These are phyloP conservation scores for Mycena rebaudengoi DNA, from an alignment of 768 basidiomycete genomes.

Conservation along the genomic window DNA sequence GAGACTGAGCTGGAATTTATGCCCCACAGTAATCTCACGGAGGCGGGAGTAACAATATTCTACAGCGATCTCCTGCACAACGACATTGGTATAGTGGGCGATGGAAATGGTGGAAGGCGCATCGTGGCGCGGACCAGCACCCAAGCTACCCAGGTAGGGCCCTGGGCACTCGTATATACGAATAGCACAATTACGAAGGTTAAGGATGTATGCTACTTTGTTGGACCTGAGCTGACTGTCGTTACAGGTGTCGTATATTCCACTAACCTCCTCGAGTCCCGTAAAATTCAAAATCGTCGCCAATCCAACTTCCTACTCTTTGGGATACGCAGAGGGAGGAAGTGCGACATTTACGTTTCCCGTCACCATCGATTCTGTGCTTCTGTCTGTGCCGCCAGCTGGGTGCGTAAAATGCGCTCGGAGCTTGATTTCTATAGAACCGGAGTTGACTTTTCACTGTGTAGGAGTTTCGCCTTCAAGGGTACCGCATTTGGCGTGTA, in stretches of 20 bases:
- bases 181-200: constrained; percentile 34
- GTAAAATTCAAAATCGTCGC: constrained; percentile 42
- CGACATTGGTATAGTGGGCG: constrained; percentile 44
- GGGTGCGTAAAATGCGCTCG: constrained; percentile 36
- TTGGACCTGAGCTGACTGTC: neutral
- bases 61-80: constrained; percentile 48
- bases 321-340: constrained; percentile 45
- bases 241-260: constrained; percentile 26
- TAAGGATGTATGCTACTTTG: neutral
- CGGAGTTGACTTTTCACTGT: neutral
- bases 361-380: constrained; percentile 40
- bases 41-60: constrained; percentile 48
- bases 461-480: constrained; percentile 48
- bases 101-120: constrained; percentile 30
- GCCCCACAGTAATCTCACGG: constrained; percentile 40
- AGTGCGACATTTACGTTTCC: constrained; percentile 34
- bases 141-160: constrained; percentile 43
- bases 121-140: constrained; percentile 40
- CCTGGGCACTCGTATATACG: constrained; percentile 17
- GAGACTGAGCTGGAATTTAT: constrained; percentile 45
- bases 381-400: constrained; percentile 41
- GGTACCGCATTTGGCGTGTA: constrained; percentile 48
- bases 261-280: constrained; percentile 31
- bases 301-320: constrained; percentile 37
- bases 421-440: neutral